These are phyloP conservation scores for Cydonia oblonga DNA, from an alignment of 331 rosid species.

Conservation along the genomic window DNA sequence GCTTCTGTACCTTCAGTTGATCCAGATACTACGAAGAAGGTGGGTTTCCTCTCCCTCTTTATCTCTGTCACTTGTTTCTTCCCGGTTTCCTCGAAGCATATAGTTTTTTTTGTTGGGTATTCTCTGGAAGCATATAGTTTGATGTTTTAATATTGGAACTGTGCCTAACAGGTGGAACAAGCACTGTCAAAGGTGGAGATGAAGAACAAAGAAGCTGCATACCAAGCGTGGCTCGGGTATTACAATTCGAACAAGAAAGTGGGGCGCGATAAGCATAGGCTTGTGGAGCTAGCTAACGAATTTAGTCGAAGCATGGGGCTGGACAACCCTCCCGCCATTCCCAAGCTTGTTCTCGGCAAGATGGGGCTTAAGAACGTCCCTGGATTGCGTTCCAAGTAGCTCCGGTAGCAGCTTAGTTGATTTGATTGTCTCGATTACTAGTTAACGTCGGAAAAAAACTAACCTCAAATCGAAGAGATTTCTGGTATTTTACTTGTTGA, in stretches of 20 bases:
- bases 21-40: conserved; percentile 78
- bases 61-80: background rate
- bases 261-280: conserved; percentile 53
- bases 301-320: conserved; percentile 91
- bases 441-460: too few species aligned
- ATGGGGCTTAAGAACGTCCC: conserved; percentile 81
- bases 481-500: too few species aligned
- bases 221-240: conserved; percentile 97
- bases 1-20: conserved; percentile 50
- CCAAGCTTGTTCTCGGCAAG: conserved; percentile 71
- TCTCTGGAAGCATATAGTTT: background rate
- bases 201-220: conserved; percentile 86
- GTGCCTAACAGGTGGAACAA: conserved; percentile 52
- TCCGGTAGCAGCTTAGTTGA: background rate
- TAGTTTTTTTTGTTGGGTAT: too few species aligned
- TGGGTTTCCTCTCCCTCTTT: conserved; percentile 11
- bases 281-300: conserved; percentile 88
- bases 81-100: background rate
- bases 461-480: too few species aligned
- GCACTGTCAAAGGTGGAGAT: conserved; percentile 57
- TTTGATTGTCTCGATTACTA: background rate
- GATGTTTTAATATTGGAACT: background rate
- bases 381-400: conserved; percentile 72
- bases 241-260: conserved; percentile 72
- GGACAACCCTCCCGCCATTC: conserved; percentile 74